A percentile compares a stretch with the other conserved stretches of the same genome.
These are phyloP conservation scores for Dacryopinax spathularia DNA, from an alignment of 768 basidiomycete species.

Conservation along the genomic window DNA sequence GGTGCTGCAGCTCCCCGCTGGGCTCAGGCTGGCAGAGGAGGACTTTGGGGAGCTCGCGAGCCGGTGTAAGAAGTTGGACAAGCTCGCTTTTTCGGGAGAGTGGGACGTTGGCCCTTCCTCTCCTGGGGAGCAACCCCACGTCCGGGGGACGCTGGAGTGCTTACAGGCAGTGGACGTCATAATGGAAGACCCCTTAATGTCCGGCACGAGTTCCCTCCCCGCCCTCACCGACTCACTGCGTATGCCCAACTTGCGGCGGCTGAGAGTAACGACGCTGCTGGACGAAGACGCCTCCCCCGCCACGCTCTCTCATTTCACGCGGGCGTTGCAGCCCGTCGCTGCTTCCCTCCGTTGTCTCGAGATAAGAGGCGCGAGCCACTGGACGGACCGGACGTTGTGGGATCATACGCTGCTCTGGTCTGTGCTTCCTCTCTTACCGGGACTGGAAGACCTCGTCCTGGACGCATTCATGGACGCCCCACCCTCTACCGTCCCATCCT, in stretches of 20 bases:
- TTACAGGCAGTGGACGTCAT: neutral
- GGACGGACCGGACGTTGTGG: neutral
- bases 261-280: neutral
- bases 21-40: neutral
- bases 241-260: neutral
- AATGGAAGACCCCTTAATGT: neutral
- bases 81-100: neutral
- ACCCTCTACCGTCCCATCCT: too few species aligned
- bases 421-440: neutral
- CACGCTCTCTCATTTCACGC: neutral
- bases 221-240: neutral
- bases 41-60: neutral
- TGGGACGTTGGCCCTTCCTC: neutral
- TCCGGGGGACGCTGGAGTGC: neutral
- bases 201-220: neutral
- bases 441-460: neutral
- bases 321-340: neutral
- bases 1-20: neutral
- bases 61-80: neutral
- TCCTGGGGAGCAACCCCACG: neutral
- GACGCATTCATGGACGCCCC: neutral
- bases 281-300: neutral
- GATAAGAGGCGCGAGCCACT: neutral
- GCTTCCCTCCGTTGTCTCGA: neutral
- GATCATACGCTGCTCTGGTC: neutral